Base-by-base conservation (phyloP, 2,329 filamentous ascomycete genomes). In the Onygenales sp. region DNA sequence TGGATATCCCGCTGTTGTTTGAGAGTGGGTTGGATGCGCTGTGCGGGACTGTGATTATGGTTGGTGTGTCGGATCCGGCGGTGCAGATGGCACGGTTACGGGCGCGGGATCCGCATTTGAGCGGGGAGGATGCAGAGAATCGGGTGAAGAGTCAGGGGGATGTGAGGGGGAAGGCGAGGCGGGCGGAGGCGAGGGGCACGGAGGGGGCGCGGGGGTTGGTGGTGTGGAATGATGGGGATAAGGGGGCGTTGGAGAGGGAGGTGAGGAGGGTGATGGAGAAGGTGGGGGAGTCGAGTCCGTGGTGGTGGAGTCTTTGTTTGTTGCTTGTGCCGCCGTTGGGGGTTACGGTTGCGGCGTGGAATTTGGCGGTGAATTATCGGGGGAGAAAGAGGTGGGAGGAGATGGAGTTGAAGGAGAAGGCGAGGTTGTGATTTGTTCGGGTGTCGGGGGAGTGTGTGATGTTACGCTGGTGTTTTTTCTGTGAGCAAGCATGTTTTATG, bases 1-100 rank as follows among this genome's bases (percentile, higher is more conserved):
- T 97, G 13, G 93, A 98, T 66, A 85, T 98, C 7, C 93, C 93
- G 50, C 75, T 98, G 52, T 78, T 98, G 43, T 96, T 96, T 63
- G 93, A 98, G 76, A 86, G 83, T 61, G 83, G 84, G 2, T 84
- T 95, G 70, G 93, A 98, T 69, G 75, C 83, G 42, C 81, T 95
- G 60, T 96, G 91, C 65, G 90, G 90, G 3, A 84, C 83, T 0
- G 86, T 95, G 13, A 72, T 95, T 56, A 90, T 98, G 0, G 92
- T 97, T 2, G 90, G 86, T 0, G 90, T 97, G 17, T 76, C 73
- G 9, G 88, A 95, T 61, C 85, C 88, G 0, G 80, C 78, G 57
- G 79, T 91, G 46, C 93, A 98, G 76, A 92, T 96, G 80, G 73
- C 79, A 64, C 76, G 93, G 54, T 71, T 98, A 55, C 78, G 84